Percentiles rank a stretch among this genome's conserved stretches.
Conservation (phyloP, 345 rosid genomes). For the Mallotus nudiflorus region DNA sequence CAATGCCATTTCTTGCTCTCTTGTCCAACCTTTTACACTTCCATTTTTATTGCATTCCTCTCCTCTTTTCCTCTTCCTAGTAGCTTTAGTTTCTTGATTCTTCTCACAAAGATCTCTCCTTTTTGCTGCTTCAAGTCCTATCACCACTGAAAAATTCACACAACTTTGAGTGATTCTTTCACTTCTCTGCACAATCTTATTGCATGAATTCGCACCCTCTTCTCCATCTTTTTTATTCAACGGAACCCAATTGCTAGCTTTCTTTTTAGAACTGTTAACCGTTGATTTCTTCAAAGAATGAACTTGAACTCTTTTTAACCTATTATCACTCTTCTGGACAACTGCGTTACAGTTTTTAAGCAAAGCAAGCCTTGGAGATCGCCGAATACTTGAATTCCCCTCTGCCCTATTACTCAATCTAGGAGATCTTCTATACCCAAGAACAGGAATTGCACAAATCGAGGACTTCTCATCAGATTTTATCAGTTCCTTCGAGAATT, state of each 20-base stretch:
- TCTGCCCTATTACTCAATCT: not conserved
- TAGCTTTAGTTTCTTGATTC: not conserved
- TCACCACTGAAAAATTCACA: not conserved
- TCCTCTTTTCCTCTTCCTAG: slow-evolving; percentile 21
- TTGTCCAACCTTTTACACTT: slow-evolving; percentile 54
- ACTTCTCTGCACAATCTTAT: not conserved
- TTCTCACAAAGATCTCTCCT: not conserved
- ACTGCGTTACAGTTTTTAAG: not conserved
- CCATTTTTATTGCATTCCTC: slow-evolving; percentile 1
- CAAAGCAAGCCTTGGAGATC: slow-evolving; percentile 26
- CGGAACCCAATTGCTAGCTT: not conserved
- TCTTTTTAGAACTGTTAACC: not conserved
- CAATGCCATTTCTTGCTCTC: slow-evolving; percentile 67
- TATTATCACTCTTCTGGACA: not conserved
- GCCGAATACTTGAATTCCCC: not conserved
- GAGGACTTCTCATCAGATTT: not conserved
- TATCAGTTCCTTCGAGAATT: not conserved
- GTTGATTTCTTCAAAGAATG: not conserved
- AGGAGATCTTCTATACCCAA: not conserved
- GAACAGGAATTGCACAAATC: not conserved
- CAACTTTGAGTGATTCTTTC: not conserved
- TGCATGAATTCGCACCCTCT: not conserved
- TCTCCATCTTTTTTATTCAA: not conserved
- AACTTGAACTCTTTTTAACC: not conserved
- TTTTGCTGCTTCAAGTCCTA: slow-evolving; percentile 10